Conservation (phyloP, 2,329 filamentous ascomycete genomes). For the Herpotrichia juniperi region DNA sequence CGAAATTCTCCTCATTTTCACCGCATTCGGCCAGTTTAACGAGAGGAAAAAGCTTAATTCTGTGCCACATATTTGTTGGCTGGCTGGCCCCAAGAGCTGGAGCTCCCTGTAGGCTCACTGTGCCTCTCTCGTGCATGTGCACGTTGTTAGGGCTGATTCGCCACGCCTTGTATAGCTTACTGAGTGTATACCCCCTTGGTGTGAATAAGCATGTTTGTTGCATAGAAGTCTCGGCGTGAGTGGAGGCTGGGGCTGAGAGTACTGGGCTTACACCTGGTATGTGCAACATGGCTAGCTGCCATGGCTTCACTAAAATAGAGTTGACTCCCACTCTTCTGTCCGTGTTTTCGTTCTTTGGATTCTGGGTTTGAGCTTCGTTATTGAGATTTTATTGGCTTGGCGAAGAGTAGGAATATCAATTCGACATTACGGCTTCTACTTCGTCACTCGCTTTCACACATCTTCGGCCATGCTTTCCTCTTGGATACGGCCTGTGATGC, state of each 20-base stretch:
- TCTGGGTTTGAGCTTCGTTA: neutral
- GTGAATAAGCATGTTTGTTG: neutral
- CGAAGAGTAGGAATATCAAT: too few relatives aligned
- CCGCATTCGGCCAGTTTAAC: neutral
- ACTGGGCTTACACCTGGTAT: neutral
- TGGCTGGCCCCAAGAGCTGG: too few relatives aligned
- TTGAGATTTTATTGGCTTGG: neutral
- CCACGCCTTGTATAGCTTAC: neutral
- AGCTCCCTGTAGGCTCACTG: too few relatives aligned
- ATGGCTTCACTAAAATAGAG: too few relatives aligned
- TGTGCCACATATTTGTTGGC: too few relatives aligned
- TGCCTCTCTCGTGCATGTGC: neutral
- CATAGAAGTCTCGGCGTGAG: neutral
- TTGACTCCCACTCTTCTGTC: too few relatives aligned
- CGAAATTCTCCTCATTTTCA: neutral
- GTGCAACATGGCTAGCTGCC: neutral
- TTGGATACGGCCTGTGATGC: neutral
- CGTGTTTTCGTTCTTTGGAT: too few relatives aligned
- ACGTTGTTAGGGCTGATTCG: neutral
- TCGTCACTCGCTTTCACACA: neutral
- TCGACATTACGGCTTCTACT: neutral
- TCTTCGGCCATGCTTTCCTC: neutral
- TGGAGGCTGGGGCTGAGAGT: neutral
- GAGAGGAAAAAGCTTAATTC: neutral
- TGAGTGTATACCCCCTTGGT: neutral